These are phyloP conservation scores for Claviceps sp. DNA, from an alignment of 2,329 filamentous ascomycete genomes.

Conservation along the genomic window DNA sequence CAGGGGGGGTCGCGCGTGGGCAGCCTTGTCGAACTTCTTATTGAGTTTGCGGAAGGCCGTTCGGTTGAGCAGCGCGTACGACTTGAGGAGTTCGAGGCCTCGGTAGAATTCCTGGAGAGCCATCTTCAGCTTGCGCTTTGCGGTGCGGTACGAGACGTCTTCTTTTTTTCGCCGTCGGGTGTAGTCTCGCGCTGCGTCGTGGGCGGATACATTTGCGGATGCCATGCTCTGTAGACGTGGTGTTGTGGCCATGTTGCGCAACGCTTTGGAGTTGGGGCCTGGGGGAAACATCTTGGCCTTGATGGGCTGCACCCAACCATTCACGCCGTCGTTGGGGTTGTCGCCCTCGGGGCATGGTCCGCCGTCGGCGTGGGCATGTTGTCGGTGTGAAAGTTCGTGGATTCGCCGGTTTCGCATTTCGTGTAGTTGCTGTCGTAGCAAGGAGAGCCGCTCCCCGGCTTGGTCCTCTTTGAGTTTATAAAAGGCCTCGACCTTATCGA, in stretches of 20 bases:
- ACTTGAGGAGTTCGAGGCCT: conserved; percentile 79
- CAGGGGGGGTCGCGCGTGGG: conserved; percentile 61
- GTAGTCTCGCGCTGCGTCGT: conserved; percentile 33
- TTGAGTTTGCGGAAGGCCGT: conserved; percentile 95
- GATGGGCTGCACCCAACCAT: conserved; percentile 38
- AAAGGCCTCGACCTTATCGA: conserved; percentile 85
- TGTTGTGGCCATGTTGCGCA: conserved; percentile 40
- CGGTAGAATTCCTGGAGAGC: conserved; percentile 91
- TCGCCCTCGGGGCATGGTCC: conserved; percentile 11
- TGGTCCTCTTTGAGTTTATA: conserved; percentile 82
- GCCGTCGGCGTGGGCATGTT: conserved; percentile 16
- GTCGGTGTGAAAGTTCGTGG: conserved; percentile 47
- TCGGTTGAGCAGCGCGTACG: conserved; percentile 77
- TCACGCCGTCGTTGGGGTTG: conserved; percentile 16
- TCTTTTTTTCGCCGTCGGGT: conserved; percentile 31
- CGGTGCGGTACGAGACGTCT: conserved; percentile 68
- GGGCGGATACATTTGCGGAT: conserved; percentile 9
- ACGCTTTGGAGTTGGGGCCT: conserved; percentile 46
- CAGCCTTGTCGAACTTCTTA: conserved; percentile 94
- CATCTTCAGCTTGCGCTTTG: conserved; percentile 82
- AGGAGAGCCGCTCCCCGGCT: conserved; percentile 54
- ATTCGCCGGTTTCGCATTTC: conserved; percentile 80
- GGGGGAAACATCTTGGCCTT: conserved; percentile 39
- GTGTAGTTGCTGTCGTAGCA: conserved; percentile 73
- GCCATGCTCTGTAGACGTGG: conserved; percentile 22